Evolutionary conservation across 495 filamentous ascomycete genomes (phyloP).

Genomic region (Neurospora tetraspora): DNA sequence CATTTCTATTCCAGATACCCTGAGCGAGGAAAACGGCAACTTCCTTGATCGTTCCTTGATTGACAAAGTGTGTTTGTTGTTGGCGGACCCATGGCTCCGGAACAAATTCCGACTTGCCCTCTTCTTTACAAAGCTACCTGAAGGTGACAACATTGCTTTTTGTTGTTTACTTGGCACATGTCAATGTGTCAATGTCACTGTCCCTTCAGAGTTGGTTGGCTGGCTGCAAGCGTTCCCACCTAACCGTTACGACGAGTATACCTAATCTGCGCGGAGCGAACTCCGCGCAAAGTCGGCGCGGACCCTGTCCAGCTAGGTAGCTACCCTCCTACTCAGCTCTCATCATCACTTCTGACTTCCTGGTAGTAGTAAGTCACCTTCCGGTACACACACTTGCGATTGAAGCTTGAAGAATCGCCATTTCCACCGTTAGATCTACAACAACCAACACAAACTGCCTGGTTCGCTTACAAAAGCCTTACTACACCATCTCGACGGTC

Average conservation of each 20-base stretch:
- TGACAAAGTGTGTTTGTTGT: neutral
- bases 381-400: too few relatives aligned
- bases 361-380: too few relatives aligned
- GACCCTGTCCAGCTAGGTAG: neutral
- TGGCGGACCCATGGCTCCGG: neutral
- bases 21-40: neutral
- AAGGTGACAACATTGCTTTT: neutral
- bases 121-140: neutral
- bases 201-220: too few relatives aligned
- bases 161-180: neutral
- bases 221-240: too few relatives aligned
- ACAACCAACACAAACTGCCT: neutral
- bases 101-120: neutral
- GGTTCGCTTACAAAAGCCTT: neutral
- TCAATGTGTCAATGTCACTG: neutral
- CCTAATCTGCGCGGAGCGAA: neutral
- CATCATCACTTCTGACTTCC: neutral
- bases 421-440: neutral
- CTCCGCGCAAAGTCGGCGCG: neutral
- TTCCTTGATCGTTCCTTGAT: neutral
- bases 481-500: neutral
- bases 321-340: neutral
- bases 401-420: neutral
- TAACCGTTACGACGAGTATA: neutral
- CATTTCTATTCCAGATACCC: neutral